Evolutionary conservation across 2,329 filamentous ascomycete species (phyloP), one percentile per base, ranked within the genome.

Genomic region (Aspergillus ibericus): DNA sequence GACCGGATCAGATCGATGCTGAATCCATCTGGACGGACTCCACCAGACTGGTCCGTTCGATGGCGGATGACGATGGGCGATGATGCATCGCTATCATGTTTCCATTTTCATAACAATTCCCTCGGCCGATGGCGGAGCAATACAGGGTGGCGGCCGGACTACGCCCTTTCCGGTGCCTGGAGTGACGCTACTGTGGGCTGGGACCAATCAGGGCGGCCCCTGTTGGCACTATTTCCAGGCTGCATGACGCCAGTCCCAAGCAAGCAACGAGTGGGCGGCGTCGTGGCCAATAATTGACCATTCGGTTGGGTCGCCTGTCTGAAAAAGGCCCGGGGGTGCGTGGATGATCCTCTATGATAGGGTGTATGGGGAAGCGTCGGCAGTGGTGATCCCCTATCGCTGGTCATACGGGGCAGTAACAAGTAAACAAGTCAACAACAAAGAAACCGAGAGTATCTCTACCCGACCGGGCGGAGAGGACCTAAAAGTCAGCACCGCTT

Each of bases 241-340:
- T 70, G 68, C 70, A 73, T 74, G 70, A 72, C 69, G 71, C 70
- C 66, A 73, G 51, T 42, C 63, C 61, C 44, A 66, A 62, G 59
- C 49, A 62, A 71, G 48, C 40, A 67, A 56, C 51, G 64, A 60
- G 55, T 46, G 56, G 59, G 53, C 65, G 64, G 65, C 61, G 68
- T 70, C 64, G 67, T 70, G 53, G 16, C 15, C 49, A 59, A 50
- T 67, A 54, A 66, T 67, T 66, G 65, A 63, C 53, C 52, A 44
- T 53, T 56, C 47, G 54, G 15, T 52, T 56, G 55, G 59, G 58
- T 38, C 42, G 47, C 27, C 56, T 29, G 36, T 52, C 51, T 56
- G 46, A 35, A 40, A 58, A 53, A 53, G 46, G 36, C 53, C 55
- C 44, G 55, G 57, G 54, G 48, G 54, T 52, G 18, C 51, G 55